A percentile compares a stretch with the other conserved stretches of the same genome.
Conservation (phyloP, 805 yeast genomes). For the Wickerhamiella galacta region DNA sequence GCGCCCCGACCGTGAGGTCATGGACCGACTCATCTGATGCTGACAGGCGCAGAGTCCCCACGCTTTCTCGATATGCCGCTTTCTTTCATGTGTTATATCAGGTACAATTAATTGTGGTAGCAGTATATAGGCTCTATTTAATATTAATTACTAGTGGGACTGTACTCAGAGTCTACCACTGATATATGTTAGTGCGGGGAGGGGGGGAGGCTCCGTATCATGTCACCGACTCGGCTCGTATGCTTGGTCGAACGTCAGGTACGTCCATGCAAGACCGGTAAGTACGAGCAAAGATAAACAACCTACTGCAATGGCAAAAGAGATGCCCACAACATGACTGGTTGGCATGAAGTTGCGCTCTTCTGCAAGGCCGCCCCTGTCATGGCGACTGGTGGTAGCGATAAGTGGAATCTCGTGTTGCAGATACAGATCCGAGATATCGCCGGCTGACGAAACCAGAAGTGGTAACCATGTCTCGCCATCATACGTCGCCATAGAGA, state of each 20-base stretch:
- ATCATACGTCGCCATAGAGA: conserved; percentile 46
- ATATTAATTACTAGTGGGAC: too few relatives aligned
- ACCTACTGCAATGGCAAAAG: conserved; percentile 50
- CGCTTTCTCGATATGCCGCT: too few relatives aligned
- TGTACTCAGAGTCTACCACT: too few relatives aligned
- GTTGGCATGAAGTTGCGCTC: conserved; percentile 23
- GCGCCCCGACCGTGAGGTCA: conserved; percentile 24
- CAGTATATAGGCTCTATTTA: too few relatives aligned
- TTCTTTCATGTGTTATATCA: too few relatives aligned
- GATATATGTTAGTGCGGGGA: too few relatives aligned
- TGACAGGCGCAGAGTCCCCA: too few relatives aligned
- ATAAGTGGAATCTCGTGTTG: conserved; percentile 12
- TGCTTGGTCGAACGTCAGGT: too few relatives aligned
- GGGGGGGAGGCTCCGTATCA: too few relatives aligned
- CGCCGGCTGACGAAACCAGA: conserved; percentile 21
- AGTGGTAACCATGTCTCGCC: conserved; percentile 55
- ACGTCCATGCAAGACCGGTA: conserved; percentile 28
- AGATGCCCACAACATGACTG: conserved; percentile 54
- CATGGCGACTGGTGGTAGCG: conserved; percentile 1
- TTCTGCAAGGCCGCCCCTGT: too few relatives aligned
- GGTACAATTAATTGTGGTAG: too few relatives aligned
- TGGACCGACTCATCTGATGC: conserved; percentile 14
- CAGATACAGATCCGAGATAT: conserved; percentile 19
- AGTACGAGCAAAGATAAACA: conserved; percentile 27
- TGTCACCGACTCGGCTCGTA: too few relatives aligned